Evolutionary conservation across 176 grass and related monocot genomes (phyloP).

Genomic region (Lolium rigidum): DNA sequence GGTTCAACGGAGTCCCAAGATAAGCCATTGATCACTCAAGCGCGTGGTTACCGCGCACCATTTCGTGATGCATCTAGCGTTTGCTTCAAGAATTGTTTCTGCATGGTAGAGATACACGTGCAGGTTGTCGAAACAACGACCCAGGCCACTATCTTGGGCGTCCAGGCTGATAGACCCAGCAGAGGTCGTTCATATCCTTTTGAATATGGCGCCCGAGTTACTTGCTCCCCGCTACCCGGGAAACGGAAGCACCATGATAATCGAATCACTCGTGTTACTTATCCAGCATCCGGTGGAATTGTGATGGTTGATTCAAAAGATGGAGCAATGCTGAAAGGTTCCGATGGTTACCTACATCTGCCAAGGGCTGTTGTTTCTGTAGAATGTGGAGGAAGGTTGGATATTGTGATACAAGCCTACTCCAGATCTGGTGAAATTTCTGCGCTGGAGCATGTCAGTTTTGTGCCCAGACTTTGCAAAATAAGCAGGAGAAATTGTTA

Average conservation of each 20-base stretch:
- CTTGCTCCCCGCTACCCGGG: neutral
- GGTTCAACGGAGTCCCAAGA: neutral
- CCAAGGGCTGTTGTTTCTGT: neutral
- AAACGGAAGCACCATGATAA: neutral
- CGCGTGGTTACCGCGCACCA: neutral
- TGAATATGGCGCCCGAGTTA: conserved; percentile 6
- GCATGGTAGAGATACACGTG: neutral
- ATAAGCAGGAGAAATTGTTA: neutral
- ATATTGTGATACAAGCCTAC: neutral
- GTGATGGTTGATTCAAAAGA: conserved; percentile 9
- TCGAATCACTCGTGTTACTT: neutral
- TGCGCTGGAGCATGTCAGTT: neutral
- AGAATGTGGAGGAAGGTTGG: neutral
- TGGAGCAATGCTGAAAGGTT: neutral
- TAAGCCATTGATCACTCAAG: neutral
- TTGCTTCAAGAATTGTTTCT: neutral
- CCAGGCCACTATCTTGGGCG: neutral
- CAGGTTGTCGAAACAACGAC: neutral
- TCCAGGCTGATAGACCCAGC: neutral
- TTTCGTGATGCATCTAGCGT: neutral
- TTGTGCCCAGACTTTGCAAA: neutral
- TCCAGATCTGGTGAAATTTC: neutral
- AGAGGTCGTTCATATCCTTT: neutral
- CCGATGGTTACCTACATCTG: neutral
- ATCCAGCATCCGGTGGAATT: neutral